Percentiles rank a stretch among this genome's conserved stretches.
phyloP scores from a whole-genome alignment of 345 rosid genomes.

The Brassica nigra region DNA sequence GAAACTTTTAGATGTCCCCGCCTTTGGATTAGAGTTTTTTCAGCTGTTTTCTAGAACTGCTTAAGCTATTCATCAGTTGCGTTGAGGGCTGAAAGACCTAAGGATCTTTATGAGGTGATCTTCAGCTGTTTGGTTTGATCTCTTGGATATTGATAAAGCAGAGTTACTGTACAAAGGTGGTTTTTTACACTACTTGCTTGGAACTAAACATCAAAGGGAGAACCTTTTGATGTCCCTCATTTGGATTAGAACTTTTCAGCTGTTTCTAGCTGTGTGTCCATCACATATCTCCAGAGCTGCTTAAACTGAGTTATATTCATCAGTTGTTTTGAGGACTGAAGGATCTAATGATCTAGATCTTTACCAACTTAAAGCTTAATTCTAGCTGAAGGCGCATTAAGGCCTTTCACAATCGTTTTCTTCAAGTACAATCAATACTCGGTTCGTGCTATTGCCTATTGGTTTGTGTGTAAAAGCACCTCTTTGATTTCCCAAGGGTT shows the following conservation, averaged over 20 bases:
- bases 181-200: not conserved
- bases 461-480: slow-evolving; percentile 35
- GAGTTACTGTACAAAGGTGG: slow-evolving; percentile 10
- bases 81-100: not conserved
- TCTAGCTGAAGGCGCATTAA: slow-evolving; percentile 8
- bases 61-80: not conserved
- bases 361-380: not conserved
- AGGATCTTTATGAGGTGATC: not conserved
- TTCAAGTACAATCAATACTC: not conserved
- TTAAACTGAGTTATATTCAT: not conserved
- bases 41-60: not conserved
- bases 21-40: slow-evolving; percentile 12
- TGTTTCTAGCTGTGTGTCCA: not conserved
- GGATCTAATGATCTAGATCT: not conserved
- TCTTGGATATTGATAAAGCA: slow-evolving; percentile 14
- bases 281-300: not conserved
- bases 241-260: slow-evolving; percentile 7
- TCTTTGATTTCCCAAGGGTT: slow-evolving; percentile 27
- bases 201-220: slow-evolving; percentile 16
- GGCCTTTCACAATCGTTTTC: not conserved
- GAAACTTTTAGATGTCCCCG: slow-evolving; percentile 11
- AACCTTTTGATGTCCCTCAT: slow-evolving; percentile 8
- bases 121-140: slow-evolving; percentile 21
- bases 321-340: not conserved
- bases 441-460: slow-evolving; percentile 34